Evolutionary conservation across 2,329 filamentous ascomycete species (phyloP).

Genomic region (Ilyonectria sp.): DNA sequence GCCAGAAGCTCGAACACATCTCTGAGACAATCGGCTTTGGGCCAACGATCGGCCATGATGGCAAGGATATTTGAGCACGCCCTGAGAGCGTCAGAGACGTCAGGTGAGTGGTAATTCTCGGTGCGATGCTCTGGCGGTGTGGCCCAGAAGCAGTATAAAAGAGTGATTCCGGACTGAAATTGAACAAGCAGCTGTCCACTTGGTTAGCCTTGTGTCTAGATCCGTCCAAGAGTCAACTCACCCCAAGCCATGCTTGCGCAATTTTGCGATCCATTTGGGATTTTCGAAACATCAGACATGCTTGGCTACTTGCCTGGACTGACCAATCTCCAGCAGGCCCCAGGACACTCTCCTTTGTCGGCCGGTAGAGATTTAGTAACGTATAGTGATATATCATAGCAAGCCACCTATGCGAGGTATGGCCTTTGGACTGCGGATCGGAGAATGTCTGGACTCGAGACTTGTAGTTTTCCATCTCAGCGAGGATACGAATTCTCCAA

Average conservation of each 20-base stretch:
- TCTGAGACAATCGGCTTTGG: slow-evolving; percentile 52
- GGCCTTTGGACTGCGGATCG: slow-evolving; percentile 39
- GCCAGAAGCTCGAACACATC: slow-evolving; percentile 54
- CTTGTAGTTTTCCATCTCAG: slow-evolving; percentile 46
- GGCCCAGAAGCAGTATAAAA: slow-evolving; percentile 56
- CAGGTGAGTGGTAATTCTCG: slow-evolving; percentile 46
- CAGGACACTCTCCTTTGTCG: slow-evolving; percentile 38
- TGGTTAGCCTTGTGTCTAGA: background rate
- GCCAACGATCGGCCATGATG: slow-evolving; percentile 55
- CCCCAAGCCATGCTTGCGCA: slow-evolving; percentile 47
- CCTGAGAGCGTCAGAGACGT: slow-evolving; percentile 53
- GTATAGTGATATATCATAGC: slow-evolving; percentile 51
- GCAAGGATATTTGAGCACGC: slow-evolving; percentile 55
- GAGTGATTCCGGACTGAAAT: slow-evolving; percentile 54
- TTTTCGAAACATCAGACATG: slow-evolving; percentile 48
- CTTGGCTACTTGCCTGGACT: slow-evolving; percentile 48
- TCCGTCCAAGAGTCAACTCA: background rate
- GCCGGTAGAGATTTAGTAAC: slow-evolving; percentile 48
- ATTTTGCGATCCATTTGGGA: slow-evolving; percentile 48
- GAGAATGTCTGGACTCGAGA: slow-evolving; percentile 41
- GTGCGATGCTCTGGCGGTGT: slow-evolving; percentile 50
- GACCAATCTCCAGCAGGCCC: slow-evolving; percentile 47
- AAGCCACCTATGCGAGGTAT: slow-evolving; percentile 46
- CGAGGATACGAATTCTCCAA: slow-evolving; percentile 45
- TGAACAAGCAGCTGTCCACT: slow-evolving; percentile 42